Conservation (phyloP, 108 stramenopile species). For the Asterionellopsis glacialis region DNA sequence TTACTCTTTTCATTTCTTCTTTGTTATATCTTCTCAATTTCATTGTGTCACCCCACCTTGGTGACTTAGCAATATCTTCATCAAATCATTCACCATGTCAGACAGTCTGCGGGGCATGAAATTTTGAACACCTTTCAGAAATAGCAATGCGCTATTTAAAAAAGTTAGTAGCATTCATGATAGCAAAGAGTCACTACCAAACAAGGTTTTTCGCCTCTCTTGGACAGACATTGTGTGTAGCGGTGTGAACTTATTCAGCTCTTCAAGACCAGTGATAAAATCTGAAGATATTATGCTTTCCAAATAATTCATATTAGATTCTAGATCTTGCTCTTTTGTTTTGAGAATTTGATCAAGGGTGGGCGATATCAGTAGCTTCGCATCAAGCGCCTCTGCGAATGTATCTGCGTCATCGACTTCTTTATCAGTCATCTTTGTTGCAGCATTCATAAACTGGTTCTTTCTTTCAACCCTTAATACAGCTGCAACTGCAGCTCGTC, state of each 20-base stretch:
- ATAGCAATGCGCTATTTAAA: too few relatives aligned
- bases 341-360: conserved; percentile 38
- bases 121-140: too few relatives aligned
- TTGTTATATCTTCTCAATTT: too few relatives aligned
- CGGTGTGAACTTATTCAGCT: conserved; percentile 33
- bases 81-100: too few relatives aligned
- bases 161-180: conserved; percentile 22
- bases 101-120: too few relatives aligned
- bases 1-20: too few relatives aligned
- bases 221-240: conserved; percentile 37
- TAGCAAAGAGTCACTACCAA: conserved; percentile 77
- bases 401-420: conserved; percentile 14
- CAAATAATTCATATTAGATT: conserved; percentile 25
- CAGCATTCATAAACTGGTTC: conserved; percentile 4
- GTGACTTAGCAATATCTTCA: too few relatives aligned
- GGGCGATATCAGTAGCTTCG: conserved; percentile 34
- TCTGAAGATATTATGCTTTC: conserved; percentile 37
- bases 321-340: conserved; percentile 7
- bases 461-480: conserved; percentile 27
- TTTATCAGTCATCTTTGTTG: conserved; percentile 3
- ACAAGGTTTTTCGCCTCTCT: conserved; percentile 68
- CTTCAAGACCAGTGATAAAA: conserved; percentile 60
- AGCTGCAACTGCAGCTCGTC: conserved; percentile 47
- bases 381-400: conserved; percentile 43
- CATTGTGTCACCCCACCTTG: too few relatives aligned